Base-by-base conservation (phyloP, 2,329 filamentous ascomycete genomes). In the Colletotrichum simmondsii region DNA sequence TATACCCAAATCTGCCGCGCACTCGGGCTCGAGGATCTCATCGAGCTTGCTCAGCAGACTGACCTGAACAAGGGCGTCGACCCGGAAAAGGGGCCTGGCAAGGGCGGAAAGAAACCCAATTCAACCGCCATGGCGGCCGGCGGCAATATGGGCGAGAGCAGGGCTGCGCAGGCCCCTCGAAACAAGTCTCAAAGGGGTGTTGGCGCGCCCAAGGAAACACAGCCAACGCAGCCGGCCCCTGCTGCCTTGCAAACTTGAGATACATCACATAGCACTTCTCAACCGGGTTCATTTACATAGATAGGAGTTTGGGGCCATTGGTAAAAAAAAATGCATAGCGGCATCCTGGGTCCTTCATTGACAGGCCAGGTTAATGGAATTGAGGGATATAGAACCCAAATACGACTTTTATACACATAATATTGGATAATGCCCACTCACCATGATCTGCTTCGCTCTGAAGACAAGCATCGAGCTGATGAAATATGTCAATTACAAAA, bases 1-100 rank as follows among this genome's bases (percentile, higher is more conserved):
- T 98, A 98, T 79, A 84, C 83, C 10, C 91, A 93, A 65, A 82
- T 92, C 2, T 93, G 95, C 78, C 86, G 91, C 69, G 84, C 88
- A 1, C 82, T 98, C 35, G 90, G 87, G 0, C 87, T 94, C 46
- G 87, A 91, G 2, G 87, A 92, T 70, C 82, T 97, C 57, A 78
- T 91, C 24, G 88, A 90, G 37, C 83, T 86, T 72, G 95, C 95
- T 0, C 86, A 85, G 57, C 88, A 90, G 7, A 86, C 92, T 4
- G 95, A 98, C 78, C 80, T 86, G 66, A 85, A 87, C 37, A 83
- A 94, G 16, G 90, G 88, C 19, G 85, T 94, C 67, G 87, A 89
- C 69, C 85, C 87, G 10, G 87, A 89, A 60, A 85, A 84, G 63
- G 57, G 56, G 11, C 71, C 69, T 68, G 76, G 76, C 19, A 80